A percentile compares a stretch with the other conserved stretches of the same genome.
These are phyloP conservation scores for Epipyxis sp. DNA, from an alignment of 108 stramenopile genomes.

Conservation along the genomic window DNA sequence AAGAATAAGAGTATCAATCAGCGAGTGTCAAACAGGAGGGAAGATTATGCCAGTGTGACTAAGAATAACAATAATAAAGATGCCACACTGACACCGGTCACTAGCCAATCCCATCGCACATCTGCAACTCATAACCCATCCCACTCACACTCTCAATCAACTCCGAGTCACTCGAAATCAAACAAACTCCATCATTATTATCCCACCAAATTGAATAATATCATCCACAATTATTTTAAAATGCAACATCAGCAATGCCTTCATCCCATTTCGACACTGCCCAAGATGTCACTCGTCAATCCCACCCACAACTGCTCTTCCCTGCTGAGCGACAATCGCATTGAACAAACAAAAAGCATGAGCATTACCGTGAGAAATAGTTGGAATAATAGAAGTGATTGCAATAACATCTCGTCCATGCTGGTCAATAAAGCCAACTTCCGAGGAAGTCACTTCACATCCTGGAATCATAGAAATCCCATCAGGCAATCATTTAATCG, in stretches of 20 bases:
- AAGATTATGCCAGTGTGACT: neutral
- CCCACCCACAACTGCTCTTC: no score
- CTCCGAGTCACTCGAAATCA: neutral
- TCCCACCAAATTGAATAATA: neutral
- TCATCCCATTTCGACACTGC: neutral
- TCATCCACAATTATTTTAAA: neutral
- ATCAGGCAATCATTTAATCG: no score
- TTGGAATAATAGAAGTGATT: no score
- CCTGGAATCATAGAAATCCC: no score
- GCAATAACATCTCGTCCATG: no score
- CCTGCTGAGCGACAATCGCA: no score
- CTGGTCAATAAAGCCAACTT: no score
- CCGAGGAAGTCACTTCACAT: no score
- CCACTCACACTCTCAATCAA: neutral
- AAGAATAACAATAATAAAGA: neutral
- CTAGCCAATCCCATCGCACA: neutral
- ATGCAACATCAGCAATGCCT: constrained; percentile 4
- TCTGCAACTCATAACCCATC: neutral
- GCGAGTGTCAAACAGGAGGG: neutral
- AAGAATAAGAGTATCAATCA: no score
- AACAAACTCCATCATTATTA: neutral
- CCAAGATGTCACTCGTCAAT: neutral
- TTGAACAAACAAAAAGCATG: no score
- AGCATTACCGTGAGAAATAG: no score
- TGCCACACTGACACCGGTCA: neutral